phyloP scores from a whole-genome alignment of 2,329 filamentous ascomycete species.

The Coniochaeta sp. region DNA sequence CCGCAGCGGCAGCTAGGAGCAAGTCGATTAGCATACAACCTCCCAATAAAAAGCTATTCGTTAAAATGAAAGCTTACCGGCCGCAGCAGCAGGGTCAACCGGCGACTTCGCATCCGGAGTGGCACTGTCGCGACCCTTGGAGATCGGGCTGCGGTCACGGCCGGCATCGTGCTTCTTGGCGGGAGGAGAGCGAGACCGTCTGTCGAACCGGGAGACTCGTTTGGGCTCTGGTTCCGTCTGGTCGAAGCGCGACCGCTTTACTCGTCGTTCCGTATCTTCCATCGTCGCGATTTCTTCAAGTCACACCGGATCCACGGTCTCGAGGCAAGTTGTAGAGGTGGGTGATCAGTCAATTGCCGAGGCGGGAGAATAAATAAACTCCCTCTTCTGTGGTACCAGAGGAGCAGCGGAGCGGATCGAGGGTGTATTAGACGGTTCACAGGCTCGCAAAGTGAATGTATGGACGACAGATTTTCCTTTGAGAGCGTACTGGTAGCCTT shows the following conservation, averaged over 20 bases:
- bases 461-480: not conserved
- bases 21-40: slow-evolving; percentile 15
- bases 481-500: not conserved
- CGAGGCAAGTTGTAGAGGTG: no score
- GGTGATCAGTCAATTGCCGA: no score
- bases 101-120: slow-evolving; percentile 40
- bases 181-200: slow-evolving; percentile 79
- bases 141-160: slow-evolving; percentile 75
- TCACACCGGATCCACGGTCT: no score
- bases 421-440: not conserved
- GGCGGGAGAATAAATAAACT: no score
- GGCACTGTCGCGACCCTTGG: slow-evolving; percentile 30
- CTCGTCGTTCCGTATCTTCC: slow-evolving; percentile 70
- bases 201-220: slow-evolving; percentile 75
- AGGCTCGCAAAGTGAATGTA: not conserved
- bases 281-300: slow-evolving; percentile 33
- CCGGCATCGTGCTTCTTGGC: slow-evolving; percentile 58
- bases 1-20: slow-evolving; percentile 70
- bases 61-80: slow-evolving; percentile 48
- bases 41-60: not conserved
- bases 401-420: not conserved
- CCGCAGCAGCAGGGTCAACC: slow-evolving; percentile 67
- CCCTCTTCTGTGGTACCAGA: not conserved
- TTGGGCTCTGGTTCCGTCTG: slow-evolving; percentile 79
- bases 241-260: slow-evolving; percentile 91